phyloP scores from a whole-genome alignment of 371 early-diverging fungal genomes.

The Apophysomyces trapeziformis region DNA sequence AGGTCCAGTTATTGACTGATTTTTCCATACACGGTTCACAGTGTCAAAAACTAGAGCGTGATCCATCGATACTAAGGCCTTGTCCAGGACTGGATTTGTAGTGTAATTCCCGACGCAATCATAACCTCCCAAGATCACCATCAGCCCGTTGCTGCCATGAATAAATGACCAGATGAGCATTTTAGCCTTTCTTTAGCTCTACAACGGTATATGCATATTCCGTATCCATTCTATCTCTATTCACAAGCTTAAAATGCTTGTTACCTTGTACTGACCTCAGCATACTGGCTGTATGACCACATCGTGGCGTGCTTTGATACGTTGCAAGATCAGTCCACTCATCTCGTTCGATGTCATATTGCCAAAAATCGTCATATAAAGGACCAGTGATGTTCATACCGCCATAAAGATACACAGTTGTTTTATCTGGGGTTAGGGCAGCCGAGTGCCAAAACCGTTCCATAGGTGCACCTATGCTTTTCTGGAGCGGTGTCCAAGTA shows the following conservation, averaged over 20 bases:
- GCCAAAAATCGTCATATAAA: slow-evolving; percentile 29
- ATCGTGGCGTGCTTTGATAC: slow-evolving; percentile 16
- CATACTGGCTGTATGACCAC: slow-evolving; percentile 43
- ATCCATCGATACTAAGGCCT: slow-evolving; percentile 24
- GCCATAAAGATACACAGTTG: slow-evolving; percentile 27
- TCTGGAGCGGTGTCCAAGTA: slow-evolving; percentile 37
- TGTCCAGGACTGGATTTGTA: slow-evolving; percentile 13
- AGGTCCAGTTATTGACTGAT: slow-evolving; percentile 21
- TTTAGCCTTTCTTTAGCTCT: not conserved
- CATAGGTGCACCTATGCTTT: slow-evolving; percentile 17
- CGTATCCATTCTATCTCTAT: no score
- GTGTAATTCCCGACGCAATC: slow-evolving; percentile 26
- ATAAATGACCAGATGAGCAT: not conserved
- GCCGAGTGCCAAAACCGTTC: slow-evolving; percentile 42
- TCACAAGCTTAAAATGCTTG: not conserved
- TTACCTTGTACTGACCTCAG: slow-evolving; percentile 21
- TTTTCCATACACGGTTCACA: slow-evolving; percentile 20
- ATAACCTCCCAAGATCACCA: slow-evolving; percentile 39
- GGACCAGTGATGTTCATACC: slow-evolving; percentile 37
- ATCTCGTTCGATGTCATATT: slow-evolving; percentile 22
- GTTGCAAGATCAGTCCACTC: slow-evolving; percentile 18
- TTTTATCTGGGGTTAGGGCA: not conserved
- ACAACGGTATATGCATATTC: not conserved
- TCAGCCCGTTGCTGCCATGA: slow-evolving; percentile 26
- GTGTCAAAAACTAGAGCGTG: slow-evolving; percentile 27